Evolutionary conservation across 1,284 basidiomycete species (phyloP), one percentile per base, ranked within the genome.

Genomic region (Bjerkandera adusta): DNA sequence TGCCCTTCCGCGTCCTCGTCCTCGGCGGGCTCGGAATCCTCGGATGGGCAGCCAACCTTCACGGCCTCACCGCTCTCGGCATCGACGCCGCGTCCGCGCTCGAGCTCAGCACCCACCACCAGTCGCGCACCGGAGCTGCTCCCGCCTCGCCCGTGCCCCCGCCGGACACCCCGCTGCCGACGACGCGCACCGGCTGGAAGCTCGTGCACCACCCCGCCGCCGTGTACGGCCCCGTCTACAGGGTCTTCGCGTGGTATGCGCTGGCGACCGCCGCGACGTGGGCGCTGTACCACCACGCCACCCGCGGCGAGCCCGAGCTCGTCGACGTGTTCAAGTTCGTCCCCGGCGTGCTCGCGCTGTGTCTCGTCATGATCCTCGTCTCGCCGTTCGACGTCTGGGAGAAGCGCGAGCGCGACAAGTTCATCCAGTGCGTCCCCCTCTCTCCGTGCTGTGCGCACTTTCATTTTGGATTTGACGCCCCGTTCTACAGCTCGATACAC

Each of bases 271-370:
- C 81, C 36, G 55, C 63, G 1, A 80, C 81, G 12, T 95, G 90
- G 90, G 44, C 71, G 5, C 26, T 81, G 21, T 96, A 85, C 64
- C 72, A 81, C 46, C 63, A 69, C 42, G 64, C 77, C 36, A 87
- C 84, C 7, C 69, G 67, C 18, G 82, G 77, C 11, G 76, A 85
- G 50, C 58, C 75, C 30, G 58, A 64, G 7, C 67, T 76, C 43
- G 85, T 89, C 58, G 89, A 95, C 62, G 60, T 69, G 32, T 92
- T 81, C 66, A 85, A 89, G 55, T 82, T 80, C 58, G 72, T 95
- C 36, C 88, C 90, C 4, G 82, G 79, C 1, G 59, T 92, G 35
- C 80, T 86, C 37, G 72, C 73, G 13, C 63, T 90, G n/a, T 71
- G 75, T 0, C 68, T 82, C 32, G 48, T 85, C 27, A 72, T 79